Evolutionary conservation across 1,284 basidiomycete genomes (phyloP).

Genomic region (Trametes pubescens): DNA sequence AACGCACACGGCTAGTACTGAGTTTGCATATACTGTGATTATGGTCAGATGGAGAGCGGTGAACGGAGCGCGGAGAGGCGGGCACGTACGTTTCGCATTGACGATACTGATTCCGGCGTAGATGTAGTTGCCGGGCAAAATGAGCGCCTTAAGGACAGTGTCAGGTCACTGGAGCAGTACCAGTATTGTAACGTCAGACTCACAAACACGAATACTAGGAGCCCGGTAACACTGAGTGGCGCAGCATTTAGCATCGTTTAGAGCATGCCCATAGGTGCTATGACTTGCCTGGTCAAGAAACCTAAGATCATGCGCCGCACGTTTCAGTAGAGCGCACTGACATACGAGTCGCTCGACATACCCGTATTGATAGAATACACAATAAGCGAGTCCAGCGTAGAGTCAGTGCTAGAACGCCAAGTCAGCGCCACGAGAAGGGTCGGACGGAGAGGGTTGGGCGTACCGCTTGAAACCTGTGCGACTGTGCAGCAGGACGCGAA

Average conservation of each 20-base stretch:
- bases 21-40: constrained; percentile 9
- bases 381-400: constrained; percentile 8
- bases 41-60: background rate
- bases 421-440: background rate
- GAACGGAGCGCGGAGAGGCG: background rate
- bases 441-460: too few relatives aligned
- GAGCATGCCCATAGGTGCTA: background rate
- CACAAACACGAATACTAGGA: constrained; percentile 11
- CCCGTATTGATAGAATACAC: constrained; percentile 14
- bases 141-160: background rate
- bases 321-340: background rate
- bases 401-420: background rate
- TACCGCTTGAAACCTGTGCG: constrained; percentile 14
- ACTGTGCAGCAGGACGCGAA: constrained; percentile 7
- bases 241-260: background rate
- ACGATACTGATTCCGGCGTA: constrained; percentile 15
- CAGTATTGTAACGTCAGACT: too few relatives aligned
- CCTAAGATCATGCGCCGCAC: background rate
- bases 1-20: constrained; percentile 12
- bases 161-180: background rate
- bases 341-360: background rate
- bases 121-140: constrained; percentile 8
- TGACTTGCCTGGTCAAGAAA: constrained; percentile 8
- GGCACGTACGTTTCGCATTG: constrained; percentile 5
- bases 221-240: background rate